phyloP scores from a whole-genome alignment of 768 basidiomycete genomes.

The Naematelia encephala region DNA sequence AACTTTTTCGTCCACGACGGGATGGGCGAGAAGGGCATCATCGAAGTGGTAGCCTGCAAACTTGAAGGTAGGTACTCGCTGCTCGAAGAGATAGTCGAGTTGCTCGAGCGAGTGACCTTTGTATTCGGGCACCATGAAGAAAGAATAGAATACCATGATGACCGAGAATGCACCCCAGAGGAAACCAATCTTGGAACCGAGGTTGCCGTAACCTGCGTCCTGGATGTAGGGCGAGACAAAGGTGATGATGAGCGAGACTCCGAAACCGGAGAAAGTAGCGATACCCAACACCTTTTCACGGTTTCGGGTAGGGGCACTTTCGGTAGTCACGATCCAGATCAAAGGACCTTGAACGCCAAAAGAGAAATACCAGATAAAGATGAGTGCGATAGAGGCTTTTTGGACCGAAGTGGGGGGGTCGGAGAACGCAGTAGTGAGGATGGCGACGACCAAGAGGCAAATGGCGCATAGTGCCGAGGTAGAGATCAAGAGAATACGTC shows the following conservation, averaged over 20 bases:
- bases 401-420: constrained; percentile 3
- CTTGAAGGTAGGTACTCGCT: constrained; percentile 12
- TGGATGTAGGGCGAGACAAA: constrained; percentile 39
- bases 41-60: too few relatives aligned
- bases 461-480: constrained; percentile 23
- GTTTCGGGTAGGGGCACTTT: constrained; percentile 17
- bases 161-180: constrained; percentile 31
- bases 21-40: background rate
- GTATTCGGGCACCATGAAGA: constrained; percentile 31
- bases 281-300: constrained; percentile 32
- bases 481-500: constrained; percentile 20
- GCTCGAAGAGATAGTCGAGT: constrained; percentile 34
- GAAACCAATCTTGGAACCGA: constrained; percentile 38
- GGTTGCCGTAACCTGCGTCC: constrained; percentile 29
- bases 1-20: background rate
- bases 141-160: constrained; percentile 22
- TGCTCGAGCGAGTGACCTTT: constrained; percentile 35
- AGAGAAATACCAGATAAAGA: constrained; percentile 25
- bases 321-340: constrained; percentile 32
- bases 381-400: constrained; percentile 15
- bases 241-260: constrained; percentile 25
- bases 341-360: constrained; percentile 29
- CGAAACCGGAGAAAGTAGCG: constrained; percentile 32
- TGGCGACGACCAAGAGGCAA: constrained; percentile 20
- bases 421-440: constrained; percentile 20